Base-by-base conservation (phyloP, 495 filamentous ascomycete genomes). In the Lentithecium fluviatile region DNA sequence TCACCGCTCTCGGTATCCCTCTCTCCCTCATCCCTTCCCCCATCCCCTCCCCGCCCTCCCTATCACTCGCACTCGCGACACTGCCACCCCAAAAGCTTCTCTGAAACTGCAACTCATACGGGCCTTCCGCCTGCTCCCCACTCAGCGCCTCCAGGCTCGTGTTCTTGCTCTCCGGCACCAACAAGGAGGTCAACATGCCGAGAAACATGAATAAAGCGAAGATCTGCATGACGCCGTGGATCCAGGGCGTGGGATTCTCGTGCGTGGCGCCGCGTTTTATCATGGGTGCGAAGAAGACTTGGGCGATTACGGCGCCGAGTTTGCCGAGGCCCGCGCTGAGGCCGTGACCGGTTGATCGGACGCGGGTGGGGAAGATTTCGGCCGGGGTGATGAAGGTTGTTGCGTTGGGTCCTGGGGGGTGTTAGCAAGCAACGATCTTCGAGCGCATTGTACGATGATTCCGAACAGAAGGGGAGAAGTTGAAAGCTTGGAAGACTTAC, bases 341-440 rank as follows among this genome's bases (percentile, higher is more conserved):
- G 32, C 82, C 82, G 62, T 84, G 81, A 64, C 78, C 80, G 1
- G 80, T 82, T 47, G 73, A 78, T 40, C 83, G 77, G 68, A 84
- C 82, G 34, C 80, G 80, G 26, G 83, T 85, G 10, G 83, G 83
- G 66, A 85, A 86, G 36, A 83, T 70, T 68, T 85, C 83, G 29
- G 78, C 81, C 13, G 82, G 81, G 47, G 83, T 77, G 24, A 78
- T 74, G 53, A 73, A 74, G 2, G 74, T 73, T 0, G 75, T 73
- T 1, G 76, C 70, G 20, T 75, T 77, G 11, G 76, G 76, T 11
- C 76, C 76, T 73, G 40, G n/a, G 47, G 4, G 10, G 21, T 32
- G 52, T 47, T 53, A 62, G 46, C 17, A 21, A 34, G 19, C 24
- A 4, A 25, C 10, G 43, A 21, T 34, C 29, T 0, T 21, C 13